These are phyloP conservation scores for Kewa caespitosa DNA, from an alignment of 179 eudicot species.

Conservation along the genomic window DNA sequence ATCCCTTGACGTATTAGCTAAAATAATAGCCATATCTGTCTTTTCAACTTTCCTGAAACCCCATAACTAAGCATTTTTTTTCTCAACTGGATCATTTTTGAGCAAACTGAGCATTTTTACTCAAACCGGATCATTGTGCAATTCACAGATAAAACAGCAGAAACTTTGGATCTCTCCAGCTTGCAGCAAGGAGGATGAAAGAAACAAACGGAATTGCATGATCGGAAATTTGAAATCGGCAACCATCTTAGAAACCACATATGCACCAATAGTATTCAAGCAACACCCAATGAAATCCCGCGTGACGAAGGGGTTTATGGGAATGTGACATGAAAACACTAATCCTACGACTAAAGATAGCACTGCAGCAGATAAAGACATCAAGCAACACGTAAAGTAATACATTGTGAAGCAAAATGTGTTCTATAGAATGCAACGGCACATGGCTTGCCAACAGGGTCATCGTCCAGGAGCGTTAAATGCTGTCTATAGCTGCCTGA, in stretches of 20 bases:
- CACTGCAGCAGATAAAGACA: not conserved
- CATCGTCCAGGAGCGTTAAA: no score
- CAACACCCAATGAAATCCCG: not conserved
- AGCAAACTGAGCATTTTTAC: no score
- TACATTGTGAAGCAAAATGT: no score
- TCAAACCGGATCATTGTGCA: no score
- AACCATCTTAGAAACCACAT: not conserved
- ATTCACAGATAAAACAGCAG: slow-evolving; percentile 1
- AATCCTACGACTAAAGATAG: no score
- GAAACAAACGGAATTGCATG: not conserved
- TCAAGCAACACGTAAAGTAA: no score
- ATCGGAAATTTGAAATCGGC: not conserved
- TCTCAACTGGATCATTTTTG: not conserved
- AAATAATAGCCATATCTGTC: not conserved
- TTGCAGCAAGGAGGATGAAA: not conserved
- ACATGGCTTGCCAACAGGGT: no score
- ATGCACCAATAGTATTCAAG: slow-evolving; percentile 18
- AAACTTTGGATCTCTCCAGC: not conserved
- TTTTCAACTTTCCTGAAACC: not conserved
- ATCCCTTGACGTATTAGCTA: not conserved
- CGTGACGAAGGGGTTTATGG: no score
- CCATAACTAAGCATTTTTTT: not conserved
- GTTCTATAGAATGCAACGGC: no score
- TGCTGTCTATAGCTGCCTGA: no score
- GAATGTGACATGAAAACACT: no score